Percentiles rank a stretch among this genome's conserved stretches.
Conservation (phyloP, 352 stramenopile genomes). For the Salisapilia sapeloensis region DNA sequence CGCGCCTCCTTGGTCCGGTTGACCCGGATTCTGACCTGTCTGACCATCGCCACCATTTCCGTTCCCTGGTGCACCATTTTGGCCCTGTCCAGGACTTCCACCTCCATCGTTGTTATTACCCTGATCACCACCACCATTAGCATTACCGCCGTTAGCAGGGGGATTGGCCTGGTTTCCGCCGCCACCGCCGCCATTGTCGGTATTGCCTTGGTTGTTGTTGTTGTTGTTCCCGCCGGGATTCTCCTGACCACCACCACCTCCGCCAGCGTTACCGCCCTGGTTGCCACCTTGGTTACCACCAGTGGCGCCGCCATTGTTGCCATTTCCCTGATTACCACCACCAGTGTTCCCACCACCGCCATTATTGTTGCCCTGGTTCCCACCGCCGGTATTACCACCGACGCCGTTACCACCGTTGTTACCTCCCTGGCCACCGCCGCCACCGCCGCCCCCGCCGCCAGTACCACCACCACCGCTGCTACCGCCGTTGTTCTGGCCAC, state of each 20-base stretch:
- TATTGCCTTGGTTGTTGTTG: constrained; percentile 1
- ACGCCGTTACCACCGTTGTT: neutral
- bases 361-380: neutral
- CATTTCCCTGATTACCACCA: neutral
- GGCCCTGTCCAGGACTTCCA: neutral
- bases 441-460: no score
- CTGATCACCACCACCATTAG: neutral
- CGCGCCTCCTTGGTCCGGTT: neutral
- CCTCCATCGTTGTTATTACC: neutral
- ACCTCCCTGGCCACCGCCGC: neutral
- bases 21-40: neutral
- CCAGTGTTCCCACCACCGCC: neutral
- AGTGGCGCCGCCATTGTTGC: neutral
- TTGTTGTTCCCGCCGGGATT: neutral
- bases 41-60: neutral
- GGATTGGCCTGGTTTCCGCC: neutral
- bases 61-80: neutral
- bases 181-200: neutral
- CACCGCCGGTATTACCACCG: neutral
- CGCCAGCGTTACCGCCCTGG: neutral
- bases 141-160: neutral
- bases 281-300: neutral
- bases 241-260: neutral
- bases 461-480: no score
- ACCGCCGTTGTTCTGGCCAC: no score